Evolutionary conservation across 345 rosid species (phyloP).

Genomic region (Populus euphratica): DNA sequence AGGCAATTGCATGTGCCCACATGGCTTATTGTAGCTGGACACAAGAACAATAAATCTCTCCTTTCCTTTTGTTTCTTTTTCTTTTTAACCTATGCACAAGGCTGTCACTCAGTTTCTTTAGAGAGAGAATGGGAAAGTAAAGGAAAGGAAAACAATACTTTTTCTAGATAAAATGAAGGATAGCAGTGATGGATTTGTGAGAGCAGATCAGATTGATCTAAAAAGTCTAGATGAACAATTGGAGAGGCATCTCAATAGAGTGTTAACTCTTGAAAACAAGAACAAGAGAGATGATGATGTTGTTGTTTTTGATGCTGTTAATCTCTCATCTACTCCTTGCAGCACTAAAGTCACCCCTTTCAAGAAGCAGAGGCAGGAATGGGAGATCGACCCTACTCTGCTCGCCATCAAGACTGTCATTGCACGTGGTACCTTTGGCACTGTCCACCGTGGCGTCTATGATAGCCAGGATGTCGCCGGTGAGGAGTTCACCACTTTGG

Average conservation of each 20-base stretch:
- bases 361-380: slow-evolving; percentile 55
- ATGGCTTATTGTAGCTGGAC: slow-evolving; percentile 11
- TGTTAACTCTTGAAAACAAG: slow-evolving; percentile 55
- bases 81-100: neutral
- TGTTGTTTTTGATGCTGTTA: slow-evolving; percentile 2
- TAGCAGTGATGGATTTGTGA: slow-evolving; percentile 65
- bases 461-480: slow-evolving; percentile 92
- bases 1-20: slow-evolving; percentile 30
- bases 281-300: slow-evolving; percentile 38
- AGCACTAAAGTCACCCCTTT: neutral
- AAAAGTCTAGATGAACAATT: slow-evolving; percentile 93
- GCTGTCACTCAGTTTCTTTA: neutral
- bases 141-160: neutral
- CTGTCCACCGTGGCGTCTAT: slow-evolving; percentile 94
- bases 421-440: slow-evolving; percentile 96
- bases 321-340: slow-evolving; percentile 14
- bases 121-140: neutral
- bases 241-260: slow-evolving; percentile 75
- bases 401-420: slow-evolving; percentile 78
- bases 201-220: slow-evolving; percentile 99
- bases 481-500: slow-evolving; percentile 41
- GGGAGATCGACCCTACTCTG: slow-evolving; percentile 97
- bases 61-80: neutral
- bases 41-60: neutral
- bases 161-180: slow-evolving; percentile 48